Base-by-base conservation (phyloP, 345 rosid genomes). In the Alliaria petiolata region DNA sequence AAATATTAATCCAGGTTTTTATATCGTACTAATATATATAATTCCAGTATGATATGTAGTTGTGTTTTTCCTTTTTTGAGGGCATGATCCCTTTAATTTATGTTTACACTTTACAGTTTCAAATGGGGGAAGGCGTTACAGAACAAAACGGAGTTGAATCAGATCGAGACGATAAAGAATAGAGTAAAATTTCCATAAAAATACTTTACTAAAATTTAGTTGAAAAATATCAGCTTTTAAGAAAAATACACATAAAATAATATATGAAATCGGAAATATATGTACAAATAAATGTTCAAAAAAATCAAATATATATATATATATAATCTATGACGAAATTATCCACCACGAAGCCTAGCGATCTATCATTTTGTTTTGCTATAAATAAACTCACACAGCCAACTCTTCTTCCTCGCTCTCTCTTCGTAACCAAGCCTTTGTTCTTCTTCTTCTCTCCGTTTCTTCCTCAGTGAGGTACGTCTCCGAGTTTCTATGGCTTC, bases 371-470 rank as follows among this genome's bases (percentile, higher is more conserved):
- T 56, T 0, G n/a, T 19, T 51, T 49, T 40, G 47, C 75, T 76
- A 76, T 76, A 76, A 76, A 76, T 76, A 76, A 36, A 62, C 54
- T 31, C 69, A 76, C 75, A 63, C 36, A 69, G 61, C 65, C 72
- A 60, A 69, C 75, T 69, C 75, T 53, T 56, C 34, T 69, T 76
- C 75, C 70, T 76, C 79, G 74, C 70, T 62, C 70, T 60, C 78
- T 45, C 68, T 31, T 35, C 30, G 6, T 45, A 51, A 63, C 75
- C 79, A 25, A 62, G 7, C 79, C 59, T 76, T 65, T 42, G n/a
- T 26, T 26, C 28, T 4, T 26, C 28, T 26, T 8, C 4, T 67
- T 59, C 75, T 60, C 19, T 59, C 75, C 51, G 19, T 38, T 59
- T 50, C 40, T 16, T 25, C 14, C 42, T 44, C 39, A 60, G 65